Evolutionary conservation across 805 yeast genomes (phyloP).

Genomic region (Cyberlindnera euphorbiae): DNA sequence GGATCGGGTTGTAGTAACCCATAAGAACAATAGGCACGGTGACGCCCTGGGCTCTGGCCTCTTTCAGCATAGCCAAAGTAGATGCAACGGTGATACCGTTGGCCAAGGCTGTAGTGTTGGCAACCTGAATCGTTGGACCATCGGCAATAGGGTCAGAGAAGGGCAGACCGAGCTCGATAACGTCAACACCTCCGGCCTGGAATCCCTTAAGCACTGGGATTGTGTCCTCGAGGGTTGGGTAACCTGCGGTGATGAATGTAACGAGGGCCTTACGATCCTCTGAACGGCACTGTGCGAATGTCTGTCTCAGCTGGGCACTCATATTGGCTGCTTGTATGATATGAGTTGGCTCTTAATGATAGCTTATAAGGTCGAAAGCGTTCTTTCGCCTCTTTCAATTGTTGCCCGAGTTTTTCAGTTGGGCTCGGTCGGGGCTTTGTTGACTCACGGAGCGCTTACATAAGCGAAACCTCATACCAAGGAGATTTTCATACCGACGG

Average conservation of each 20-base stretch:
- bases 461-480: no score
- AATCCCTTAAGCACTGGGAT: constrained; percentile 80
- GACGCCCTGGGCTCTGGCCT: constrained; percentile 81
- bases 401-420: no score
- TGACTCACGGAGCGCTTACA: no score
- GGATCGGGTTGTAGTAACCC: constrained; percentile 97
- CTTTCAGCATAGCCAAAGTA: constrained; percentile 64
- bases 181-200: constrained; percentile 94
- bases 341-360: no score
- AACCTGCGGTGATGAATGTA: constrained; percentile 92
- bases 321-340: constrained; percentile 6
- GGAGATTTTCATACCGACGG: no score
- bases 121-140: constrained; percentile 93
- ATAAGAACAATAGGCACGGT: constrained; percentile 84
- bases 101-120: constrained; percentile 75
- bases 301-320: constrained; percentile 45
- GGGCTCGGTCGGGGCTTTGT: no score
- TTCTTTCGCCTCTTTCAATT: no score
- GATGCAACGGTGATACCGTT: constrained; percentile 73
- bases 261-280: constrained; percentile 82
- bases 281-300: constrained; percentile 53
- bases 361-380: no score
- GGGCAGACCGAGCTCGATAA: constrained; percentile 93
- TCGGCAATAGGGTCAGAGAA: constrained; percentile 98
- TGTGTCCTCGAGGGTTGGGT: constrained; percentile 83